These are phyloP conservation scores for Phytophthora sojae DNA, from an alignment of 352 stramenopile species.

Conservation along the genomic window DNA sequence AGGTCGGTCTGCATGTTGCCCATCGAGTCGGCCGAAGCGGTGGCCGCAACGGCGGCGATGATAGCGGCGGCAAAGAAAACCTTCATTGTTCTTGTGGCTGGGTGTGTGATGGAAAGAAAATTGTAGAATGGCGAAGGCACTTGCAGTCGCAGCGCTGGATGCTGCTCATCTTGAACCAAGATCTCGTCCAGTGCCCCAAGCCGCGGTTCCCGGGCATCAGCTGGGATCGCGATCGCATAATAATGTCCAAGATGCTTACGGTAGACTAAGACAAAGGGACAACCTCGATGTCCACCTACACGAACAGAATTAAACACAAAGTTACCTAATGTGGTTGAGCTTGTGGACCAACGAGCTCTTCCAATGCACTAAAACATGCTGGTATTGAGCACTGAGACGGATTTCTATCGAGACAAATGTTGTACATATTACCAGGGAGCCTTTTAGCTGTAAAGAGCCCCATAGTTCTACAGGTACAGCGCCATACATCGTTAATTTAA, in stretches of 20 bases:
- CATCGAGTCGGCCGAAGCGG: slow-evolving; percentile 33
- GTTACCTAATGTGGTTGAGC: slow-evolving; percentile 16
- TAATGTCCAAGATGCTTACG: slow-evolving; percentile 15
- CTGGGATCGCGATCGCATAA: slow-evolving; percentile 28
- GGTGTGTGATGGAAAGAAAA: slow-evolving; percentile 26
- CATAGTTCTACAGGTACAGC: too few species aligned
- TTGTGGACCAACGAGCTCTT: not conserved
- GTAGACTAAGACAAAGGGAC: slow-evolving; percentile 10
- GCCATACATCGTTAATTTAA: too few species aligned
- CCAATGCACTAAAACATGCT: not conserved
- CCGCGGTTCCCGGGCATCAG: slow-evolving; percentile 18
- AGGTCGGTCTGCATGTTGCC: slow-evolving; percentile 14
- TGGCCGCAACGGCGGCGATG: slow-evolving; percentile 22
- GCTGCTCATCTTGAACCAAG: slow-evolving; percentile 30
- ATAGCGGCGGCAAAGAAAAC: slow-evolving; percentile 27
- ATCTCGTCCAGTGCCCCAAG: slow-evolving; percentile 29
- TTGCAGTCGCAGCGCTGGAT: not conserved
- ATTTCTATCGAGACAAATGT: not conserved
- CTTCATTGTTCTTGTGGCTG: slow-evolving; percentile 33
- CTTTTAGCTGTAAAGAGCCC: too few species aligned
- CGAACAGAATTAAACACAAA: slow-evolving; percentile 1
- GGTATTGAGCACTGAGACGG: not conserved
- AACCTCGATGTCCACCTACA: slow-evolving; percentile 15
- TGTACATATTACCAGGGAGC: not conserved
- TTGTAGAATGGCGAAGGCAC: slow-evolving; percentile 32